These are phyloP conservation scores for Erythrophleum ivorense DNA, from an alignment of 331 rosid species.

Conservation along the genomic window DNA sequence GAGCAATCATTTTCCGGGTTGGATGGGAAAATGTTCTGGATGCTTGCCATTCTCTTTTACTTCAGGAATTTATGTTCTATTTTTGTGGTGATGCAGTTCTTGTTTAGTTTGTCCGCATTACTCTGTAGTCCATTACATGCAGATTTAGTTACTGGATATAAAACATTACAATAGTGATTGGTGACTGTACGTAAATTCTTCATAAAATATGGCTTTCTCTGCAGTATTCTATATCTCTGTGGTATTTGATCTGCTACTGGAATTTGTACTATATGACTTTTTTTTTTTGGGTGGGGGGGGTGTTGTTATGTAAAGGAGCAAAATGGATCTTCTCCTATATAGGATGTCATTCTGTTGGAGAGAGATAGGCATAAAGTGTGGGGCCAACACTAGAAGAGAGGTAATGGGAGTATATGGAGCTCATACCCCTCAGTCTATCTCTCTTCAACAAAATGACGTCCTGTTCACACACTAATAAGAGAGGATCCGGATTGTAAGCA, in stretches of 20 bases:
- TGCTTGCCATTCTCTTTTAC: slow-evolving; percentile 2
- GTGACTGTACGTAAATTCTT: background rate
- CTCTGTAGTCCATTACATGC: background rate
- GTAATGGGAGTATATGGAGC: too few relatives aligned
- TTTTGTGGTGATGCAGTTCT: background rate
- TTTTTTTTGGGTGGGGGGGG: background rate
- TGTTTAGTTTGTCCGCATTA: background rate
- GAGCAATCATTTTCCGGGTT: background rate
- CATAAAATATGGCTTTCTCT: slow-evolving; percentile 5
- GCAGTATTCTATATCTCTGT: background rate
- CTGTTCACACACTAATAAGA: too few relatives aligned
- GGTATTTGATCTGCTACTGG: background rate
- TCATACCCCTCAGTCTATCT: too few relatives aligned
- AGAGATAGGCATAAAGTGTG: too few relatives aligned
- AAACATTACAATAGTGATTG: background rate
- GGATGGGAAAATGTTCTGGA: slow-evolving; percentile 2
- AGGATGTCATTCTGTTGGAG: too few relatives aligned
- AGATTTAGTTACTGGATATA: background rate
- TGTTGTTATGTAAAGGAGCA: background rate
- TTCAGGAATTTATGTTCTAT: background rate
- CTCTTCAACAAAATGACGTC: too few relatives aligned
- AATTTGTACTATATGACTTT: background rate
- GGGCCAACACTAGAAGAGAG: too few relatives aligned
- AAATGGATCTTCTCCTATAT: too few relatives aligned
- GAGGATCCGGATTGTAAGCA: background rate